Percentiles rank a stretch among this genome's conserved stretches.
Evolutionary conservation across 345 rosid genomes (phyloP).

Genomic region (Excoecaria cochinchinensis): DNA sequence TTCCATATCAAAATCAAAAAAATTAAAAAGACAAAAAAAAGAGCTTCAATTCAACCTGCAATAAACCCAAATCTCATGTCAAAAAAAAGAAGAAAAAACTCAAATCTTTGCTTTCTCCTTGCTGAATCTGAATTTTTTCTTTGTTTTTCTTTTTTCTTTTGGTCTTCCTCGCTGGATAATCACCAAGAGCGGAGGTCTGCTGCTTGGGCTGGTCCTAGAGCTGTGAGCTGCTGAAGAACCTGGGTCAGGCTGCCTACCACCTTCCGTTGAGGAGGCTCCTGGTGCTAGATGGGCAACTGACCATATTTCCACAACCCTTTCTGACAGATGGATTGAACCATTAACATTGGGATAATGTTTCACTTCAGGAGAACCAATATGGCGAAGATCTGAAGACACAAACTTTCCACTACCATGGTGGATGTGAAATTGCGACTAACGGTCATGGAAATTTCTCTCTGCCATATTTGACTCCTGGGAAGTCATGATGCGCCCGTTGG

Average conservation of each 20-base stretch:
- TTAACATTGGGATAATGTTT: slow-evolving; percentile 36
- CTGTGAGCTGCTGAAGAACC: slow-evolving; percentile 29
- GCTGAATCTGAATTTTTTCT: no score
- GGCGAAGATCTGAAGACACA: slow-evolving; percentile 40
- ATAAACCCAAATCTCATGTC: no score
- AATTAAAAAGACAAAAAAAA: no score
- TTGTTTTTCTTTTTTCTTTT: no score
- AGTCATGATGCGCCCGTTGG: slow-evolving; percentile 40
- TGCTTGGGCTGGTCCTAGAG: slow-evolving; percentile 21
- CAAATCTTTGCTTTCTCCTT: no score
- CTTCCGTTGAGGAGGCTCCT: slow-evolving; percentile 26
- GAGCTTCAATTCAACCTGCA: no score
- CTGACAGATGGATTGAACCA: slow-evolving; percentile 43
- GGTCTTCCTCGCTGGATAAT: no score
- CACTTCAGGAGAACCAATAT: slow-evolving; percentile 40
- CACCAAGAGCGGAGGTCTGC: no score
- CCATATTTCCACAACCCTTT: slow-evolving; percentile 44
- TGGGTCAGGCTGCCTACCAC: slow-evolving; percentile 28
- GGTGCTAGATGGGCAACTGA: slow-evolving; percentile 36
- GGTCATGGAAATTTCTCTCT: slow-evolving; percentile 50
- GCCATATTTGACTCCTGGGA: slow-evolving; percentile 38
- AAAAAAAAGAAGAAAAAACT: no score
- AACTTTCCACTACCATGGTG: slow-evolving; percentile 41
- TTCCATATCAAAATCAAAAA: no score
- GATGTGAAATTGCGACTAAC: slow-evolving; percentile 33